Conservation (phyloP, 495 filamentous ascomycete genomes). For the Daldinia vernicosa region DNA sequence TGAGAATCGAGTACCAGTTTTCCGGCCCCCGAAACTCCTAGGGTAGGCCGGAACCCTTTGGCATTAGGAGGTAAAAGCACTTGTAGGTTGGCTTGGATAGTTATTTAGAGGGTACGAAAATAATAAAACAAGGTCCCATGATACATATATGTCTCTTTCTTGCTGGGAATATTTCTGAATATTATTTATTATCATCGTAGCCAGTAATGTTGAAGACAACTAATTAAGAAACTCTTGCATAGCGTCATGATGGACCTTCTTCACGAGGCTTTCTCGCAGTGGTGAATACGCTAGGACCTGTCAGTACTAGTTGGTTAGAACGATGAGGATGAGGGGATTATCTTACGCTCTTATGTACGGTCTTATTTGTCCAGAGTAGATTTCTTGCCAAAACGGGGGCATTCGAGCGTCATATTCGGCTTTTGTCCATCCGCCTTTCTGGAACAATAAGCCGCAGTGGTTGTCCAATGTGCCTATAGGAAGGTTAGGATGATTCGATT, state of each 20-base stretch:
- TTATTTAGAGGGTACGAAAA: neutral
- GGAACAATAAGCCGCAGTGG: conserved; percentile 41
- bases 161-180: neutral
- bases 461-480: conserved; percentile 23
- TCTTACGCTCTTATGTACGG: conserved; percentile 46
- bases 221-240: neutral
- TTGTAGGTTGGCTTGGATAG: neutral
- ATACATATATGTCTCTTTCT: neutral
- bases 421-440: conserved; percentile 41
- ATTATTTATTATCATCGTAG: conserved; percentile 8
- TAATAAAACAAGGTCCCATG: neutral
- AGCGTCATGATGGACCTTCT: conserved; percentile 9
- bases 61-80: neutral
- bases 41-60: neutral
- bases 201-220: neutral
- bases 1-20: neutral
- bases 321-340: neutral
- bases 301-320: neutral
- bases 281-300: conserved; percentile 38
- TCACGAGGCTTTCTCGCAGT: conserved; percentile 45
- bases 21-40: neutral
- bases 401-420: conserved; percentile 36
- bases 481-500: conserved; percentile 12
- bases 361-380: conserved; percentile 15
- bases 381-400: conserved; percentile 36